These are phyloP conservation scores for Phlegmacium glaucopus DNA, from an alignment of 768 basidiomycete genomes.

Conservation along the genomic window DNA sequence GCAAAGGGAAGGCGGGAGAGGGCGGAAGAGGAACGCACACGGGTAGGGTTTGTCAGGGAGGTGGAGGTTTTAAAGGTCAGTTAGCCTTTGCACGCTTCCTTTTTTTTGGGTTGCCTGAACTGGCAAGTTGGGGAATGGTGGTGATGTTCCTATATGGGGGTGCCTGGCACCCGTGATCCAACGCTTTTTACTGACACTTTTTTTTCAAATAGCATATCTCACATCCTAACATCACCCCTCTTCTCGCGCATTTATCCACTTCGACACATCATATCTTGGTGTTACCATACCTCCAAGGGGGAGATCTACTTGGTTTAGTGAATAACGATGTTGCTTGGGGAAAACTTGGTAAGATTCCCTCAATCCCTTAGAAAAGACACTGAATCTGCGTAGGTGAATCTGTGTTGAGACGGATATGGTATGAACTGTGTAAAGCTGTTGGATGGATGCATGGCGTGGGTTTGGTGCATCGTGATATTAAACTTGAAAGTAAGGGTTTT, in stretches of 20 bases:
- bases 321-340: conserved; percentile 50
- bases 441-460: conserved; percentile 87
- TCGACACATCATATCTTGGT: conserved; percentile 74
- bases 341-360: conserved; percentile 28
- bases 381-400: conserved; percentile 30
- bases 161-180: too few relatives aligned
- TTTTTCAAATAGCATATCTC: conserved; percentile 57
- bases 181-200: not conserved
- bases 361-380: not conserved
- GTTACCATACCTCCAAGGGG: conserved; percentile 71
- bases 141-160: too few relatives aligned
- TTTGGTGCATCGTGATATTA: conserved; percentile 88
- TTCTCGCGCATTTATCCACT: conserved; percentile 69
- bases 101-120: not conserved
- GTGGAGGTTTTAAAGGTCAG: conserved; percentile 79
- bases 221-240: conserved; percentile 76
- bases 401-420: conserved; percentile 66
- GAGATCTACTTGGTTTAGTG: conserved; percentile 78
- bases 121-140: too few relatives aligned
- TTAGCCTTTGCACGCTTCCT: conserved; percentile 14
- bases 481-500: conserved; percentile 63
- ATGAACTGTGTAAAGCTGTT: conserved; percentile 73
- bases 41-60: conserved; percentile 78
- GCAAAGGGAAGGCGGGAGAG: conserved; percentile 20
- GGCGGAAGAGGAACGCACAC: conserved; percentile 62